Conservation (phyloP, 2,329 filamentous ascomycete genomes). For the Chalara sp. region DNA sequence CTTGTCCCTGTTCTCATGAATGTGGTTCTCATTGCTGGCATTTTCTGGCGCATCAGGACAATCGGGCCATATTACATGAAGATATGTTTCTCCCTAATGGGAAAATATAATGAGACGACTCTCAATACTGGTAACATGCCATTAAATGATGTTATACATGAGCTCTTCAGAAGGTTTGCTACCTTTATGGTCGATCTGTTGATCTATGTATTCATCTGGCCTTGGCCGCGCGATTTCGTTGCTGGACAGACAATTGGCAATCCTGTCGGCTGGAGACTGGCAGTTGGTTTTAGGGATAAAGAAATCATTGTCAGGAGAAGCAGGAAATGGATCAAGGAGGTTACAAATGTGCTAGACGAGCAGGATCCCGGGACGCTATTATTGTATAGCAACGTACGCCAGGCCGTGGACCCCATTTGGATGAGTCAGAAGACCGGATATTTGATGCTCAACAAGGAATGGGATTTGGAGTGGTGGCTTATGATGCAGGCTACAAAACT, state of each 20-base stretch:
- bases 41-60: constrained; percentile 61
- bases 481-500: constrained; percentile 71
- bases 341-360: constrained; percentile 30
- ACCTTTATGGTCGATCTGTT: constrained; percentile 70
- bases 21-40: constrained; percentile 53
- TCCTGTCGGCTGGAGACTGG: constrained; percentile 67
- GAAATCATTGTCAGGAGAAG: constrained; percentile 80
- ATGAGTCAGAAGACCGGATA: constrained; percentile 79
- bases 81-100: constrained; percentile 24
- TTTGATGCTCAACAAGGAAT: constrained; percentile 75
- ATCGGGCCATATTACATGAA: constrained; percentile 64
- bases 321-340: constrained; percentile 60
- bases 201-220: constrained; percentile 60
- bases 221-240: constrained; percentile 70
- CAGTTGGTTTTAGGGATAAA: constrained; percentile 66
- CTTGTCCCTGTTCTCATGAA: constrained; percentile 74
- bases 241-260: constrained; percentile 49
- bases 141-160: constrained; percentile 48
- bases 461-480: constrained; percentile 78
- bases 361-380: constrained; percentile 46
- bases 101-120: constrained; percentile 50
- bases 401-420: constrained; percentile 61
- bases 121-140: constrained; percentile 52
- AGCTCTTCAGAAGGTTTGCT: constrained; percentile 43
- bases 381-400: constrained; percentile 55